These are phyloP conservation scores for Kodamaea plutei DNA, from an alignment of 1,139 yeast species.

Conservation along the genomic window DNA sequence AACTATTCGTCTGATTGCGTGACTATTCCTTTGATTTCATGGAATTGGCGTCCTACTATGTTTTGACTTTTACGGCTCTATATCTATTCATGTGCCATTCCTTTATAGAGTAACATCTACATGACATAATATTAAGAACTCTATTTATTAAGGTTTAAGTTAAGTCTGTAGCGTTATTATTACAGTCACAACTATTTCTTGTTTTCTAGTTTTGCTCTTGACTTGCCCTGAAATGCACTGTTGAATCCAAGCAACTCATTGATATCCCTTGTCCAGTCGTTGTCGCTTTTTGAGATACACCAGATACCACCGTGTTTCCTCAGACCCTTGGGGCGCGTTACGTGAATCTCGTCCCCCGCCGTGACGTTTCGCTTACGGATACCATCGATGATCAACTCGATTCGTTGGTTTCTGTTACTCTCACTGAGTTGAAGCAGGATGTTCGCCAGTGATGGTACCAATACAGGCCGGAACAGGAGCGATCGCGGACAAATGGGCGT, in stretches of 20 bases:
- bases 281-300: slow-evolving; percentile 78
- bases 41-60: no score
- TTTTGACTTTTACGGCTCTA: no score
- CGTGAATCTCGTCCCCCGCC: slow-evolving; percentile 78
- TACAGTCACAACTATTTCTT: no score
- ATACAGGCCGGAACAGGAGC: slow-evolving; percentile 78
- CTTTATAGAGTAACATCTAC: no score
- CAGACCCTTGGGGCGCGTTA: slow-evolving; percentile 28
- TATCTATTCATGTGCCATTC: no score
- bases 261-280: slow-evolving; percentile 89
- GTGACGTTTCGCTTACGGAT: slow-evolving; percentile 62
- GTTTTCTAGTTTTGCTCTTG: no score
- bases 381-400: slow-evolving; percentile 76
- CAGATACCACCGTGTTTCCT: slow-evolving; percentile 68
- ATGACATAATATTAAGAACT: no score
- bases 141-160: no score
- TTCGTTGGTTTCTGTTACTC: slow-evolving; percentile 34
- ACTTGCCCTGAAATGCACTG: slow-evolving; percentile 57
- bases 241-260: slow-evolving; percentile 88
- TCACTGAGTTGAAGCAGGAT: slow-evolving; percentile 65
- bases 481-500: slow-evolving; percentile 93
- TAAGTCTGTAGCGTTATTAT: no score
- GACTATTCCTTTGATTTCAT: no score
- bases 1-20: no score
- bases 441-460: slow-evolving; percentile 70